A percentile compares a stretch with the other conserved stretches of the same genome.
Evolutionary conservation across 768 basidiomycete genomes (phyloP).

Genomic region (Chalciporus sphaerocephalus): DNA sequence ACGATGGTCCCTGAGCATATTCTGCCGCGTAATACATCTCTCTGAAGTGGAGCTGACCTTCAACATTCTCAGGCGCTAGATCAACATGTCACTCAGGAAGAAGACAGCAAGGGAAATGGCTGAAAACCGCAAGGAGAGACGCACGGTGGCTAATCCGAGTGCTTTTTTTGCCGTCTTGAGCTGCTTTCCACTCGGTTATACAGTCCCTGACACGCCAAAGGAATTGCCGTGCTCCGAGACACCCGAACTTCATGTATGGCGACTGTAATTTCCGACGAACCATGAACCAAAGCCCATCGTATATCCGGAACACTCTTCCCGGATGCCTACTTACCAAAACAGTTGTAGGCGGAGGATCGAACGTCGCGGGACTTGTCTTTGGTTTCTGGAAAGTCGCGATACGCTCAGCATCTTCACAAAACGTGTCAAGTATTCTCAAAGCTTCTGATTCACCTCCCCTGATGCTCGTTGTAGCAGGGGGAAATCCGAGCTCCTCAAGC

Average conservation of each 20-base stretch:
- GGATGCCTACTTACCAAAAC: slow-evolving; percentile 17
- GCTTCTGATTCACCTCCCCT: slow-evolving; percentile 28
- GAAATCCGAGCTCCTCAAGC: slow-evolving; percentile 14
- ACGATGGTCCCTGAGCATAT: slow-evolving; percentile 4
- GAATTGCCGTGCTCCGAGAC: slow-evolving; percentile 18
- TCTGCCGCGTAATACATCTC: slow-evolving; percentile 8
- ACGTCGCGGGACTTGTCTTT: slow-evolving; percentile 7
- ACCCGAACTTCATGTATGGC: slow-evolving; percentile 18
- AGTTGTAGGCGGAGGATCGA: slow-evolving; percentile 23
- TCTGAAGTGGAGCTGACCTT: slow-evolving; percentile 4
- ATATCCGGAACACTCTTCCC: slow-evolving; percentile 6
- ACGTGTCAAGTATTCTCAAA: slow-evolving; percentile 12
- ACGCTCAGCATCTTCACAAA: slow-evolving; percentile 15
- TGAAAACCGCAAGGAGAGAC: slow-evolving; percentile 3
- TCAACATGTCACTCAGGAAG: slow-evolving; percentile 2
- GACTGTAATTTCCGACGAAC: slow-evolving; percentile 22
- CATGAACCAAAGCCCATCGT: slow-evolving; percentile 7
- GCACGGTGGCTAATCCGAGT: slow-evolving; percentile 9
- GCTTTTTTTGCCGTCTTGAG: slow-evolving; percentile 1
- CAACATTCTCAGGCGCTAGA: slow-evolving; percentile 10
- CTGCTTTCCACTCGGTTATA: slow-evolving; percentile 4
- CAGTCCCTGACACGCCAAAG: slow-evolving; percentile 12
- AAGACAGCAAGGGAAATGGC: slow-evolving; percentile 1
- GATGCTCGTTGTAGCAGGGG: slow-evolving; percentile 26
- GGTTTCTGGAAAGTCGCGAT: slow-evolving; percentile 15